Evolutionary conservation across 1,139 yeast genomes (phyloP).

Genomic region (Pichiaceae sp.): DNA sequence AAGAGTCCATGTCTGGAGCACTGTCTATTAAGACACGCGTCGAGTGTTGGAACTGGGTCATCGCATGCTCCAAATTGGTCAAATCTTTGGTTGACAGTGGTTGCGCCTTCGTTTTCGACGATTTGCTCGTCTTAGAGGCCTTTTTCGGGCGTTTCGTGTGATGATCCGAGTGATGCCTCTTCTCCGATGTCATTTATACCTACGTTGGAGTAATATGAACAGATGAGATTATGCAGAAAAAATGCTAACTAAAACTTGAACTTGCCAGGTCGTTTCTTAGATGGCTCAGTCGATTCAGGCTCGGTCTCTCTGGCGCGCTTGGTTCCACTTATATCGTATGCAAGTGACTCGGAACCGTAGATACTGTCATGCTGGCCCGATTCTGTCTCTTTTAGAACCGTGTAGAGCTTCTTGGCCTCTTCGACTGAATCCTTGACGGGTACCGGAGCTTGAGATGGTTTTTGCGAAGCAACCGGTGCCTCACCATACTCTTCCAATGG

Average conservation of each 20-base stretch:
- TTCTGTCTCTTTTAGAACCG: constrained; percentile 5
- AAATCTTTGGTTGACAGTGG: too few relatives aligned
- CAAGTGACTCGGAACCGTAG: constrained; percentile 4
- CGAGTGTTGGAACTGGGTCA: constrained; percentile 41
- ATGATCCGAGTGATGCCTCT: too few relatives aligned
- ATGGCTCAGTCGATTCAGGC: too few relatives aligned
- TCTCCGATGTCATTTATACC: too few relatives aligned
- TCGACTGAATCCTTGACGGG: neutral
- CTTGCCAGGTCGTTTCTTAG: too few relatives aligned
- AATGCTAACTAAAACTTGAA: too few relatives aligned
- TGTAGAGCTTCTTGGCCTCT: constrained; percentile 1
- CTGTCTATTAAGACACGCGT: constrained; percentile 42
- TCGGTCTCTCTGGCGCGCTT: too few relatives aligned
- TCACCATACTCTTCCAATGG: constrained; percentile 1
- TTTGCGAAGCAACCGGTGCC: neutral
- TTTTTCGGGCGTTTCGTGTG: too few relatives aligned
- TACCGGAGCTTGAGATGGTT: neutral
- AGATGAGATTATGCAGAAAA: too few relatives aligned
- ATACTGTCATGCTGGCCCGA: constrained; percentile 3
- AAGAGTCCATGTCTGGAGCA: constrained; percentile 42
- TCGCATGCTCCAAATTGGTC: constrained; percentile 39
- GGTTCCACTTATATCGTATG: constrained; percentile 4
- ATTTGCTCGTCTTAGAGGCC: too few relatives aligned
- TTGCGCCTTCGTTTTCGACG: too few relatives aligned
- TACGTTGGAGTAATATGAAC: too few relatives aligned